Percentiles rank a stretch among this genome's conserved stretches.
Evolutionary conservation across 1,284 basidiomycete genomes (phyloP).

Genomic region (Nidula niveotomentosa): DNA sequence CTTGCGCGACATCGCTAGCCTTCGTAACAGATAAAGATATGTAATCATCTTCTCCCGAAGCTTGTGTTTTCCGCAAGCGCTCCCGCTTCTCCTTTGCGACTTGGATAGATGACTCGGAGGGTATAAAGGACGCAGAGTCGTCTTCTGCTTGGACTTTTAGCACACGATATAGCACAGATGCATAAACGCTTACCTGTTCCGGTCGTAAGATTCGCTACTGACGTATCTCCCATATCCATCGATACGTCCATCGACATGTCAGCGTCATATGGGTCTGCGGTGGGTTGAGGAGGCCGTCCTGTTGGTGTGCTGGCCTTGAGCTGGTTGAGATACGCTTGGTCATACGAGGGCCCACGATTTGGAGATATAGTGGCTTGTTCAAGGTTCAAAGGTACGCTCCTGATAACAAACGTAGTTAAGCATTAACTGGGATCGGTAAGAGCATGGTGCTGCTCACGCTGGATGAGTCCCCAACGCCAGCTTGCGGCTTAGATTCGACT

Average conservation of each 20-base stretch:
- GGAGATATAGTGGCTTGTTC: slow-evolving; percentile 54
- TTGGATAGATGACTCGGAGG: slow-evolving; percentile 73
- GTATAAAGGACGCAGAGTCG: slow-evolving; percentile 47
- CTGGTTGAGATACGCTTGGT: slow-evolving; percentile 76
- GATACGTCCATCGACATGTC: slow-evolving; percentile 52
- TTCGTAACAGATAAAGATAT: slow-evolving; percentile 79
- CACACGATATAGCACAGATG: not conserved
- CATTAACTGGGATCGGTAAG: not conserved
- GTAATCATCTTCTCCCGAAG: slow-evolving; percentile 66
- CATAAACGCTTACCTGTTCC: not conserved
- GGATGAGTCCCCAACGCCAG: slow-evolving; percentile 55
- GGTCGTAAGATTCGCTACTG: not conserved
- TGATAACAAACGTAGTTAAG: slow-evolving; percentile 9
- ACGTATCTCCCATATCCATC: slow-evolving; percentile 20
- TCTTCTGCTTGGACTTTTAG: slow-evolving; percentile 10
- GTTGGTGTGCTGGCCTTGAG: slow-evolving; percentile 81
- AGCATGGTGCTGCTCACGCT: slow-evolving; percentile 31
- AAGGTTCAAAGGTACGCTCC: slow-evolving; percentile 36
- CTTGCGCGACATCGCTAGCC: slow-evolving; percentile 49
- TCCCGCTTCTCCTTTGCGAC: slow-evolving; percentile 82
- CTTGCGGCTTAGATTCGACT: slow-evolving; percentile 70
- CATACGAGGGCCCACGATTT: slow-evolving; percentile 62
- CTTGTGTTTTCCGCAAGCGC: slow-evolving; percentile 46
- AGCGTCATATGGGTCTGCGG: slow-evolving; percentile 41
- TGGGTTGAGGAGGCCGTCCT: slow-evolving; percentile 44